A percentile compares a stretch with the other conserved stretches of the same genome.
Evolutionary conservation across 78 protist genomes (phyloP).

Genomic region (Cyanophora paradoxa): DNA sequence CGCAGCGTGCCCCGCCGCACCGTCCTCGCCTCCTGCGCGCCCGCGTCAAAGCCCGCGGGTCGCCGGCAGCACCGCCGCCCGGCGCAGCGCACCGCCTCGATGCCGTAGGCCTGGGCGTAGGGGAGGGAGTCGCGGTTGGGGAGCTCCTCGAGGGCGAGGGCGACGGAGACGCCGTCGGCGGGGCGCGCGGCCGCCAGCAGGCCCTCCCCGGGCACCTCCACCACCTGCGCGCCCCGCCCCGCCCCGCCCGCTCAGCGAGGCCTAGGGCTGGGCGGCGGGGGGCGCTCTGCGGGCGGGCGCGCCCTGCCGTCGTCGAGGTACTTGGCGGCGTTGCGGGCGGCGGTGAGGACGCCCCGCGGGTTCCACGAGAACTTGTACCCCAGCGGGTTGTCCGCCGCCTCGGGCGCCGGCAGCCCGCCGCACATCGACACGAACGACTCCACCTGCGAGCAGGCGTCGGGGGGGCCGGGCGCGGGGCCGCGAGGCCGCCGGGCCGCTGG

Average conservation of each 20-base stretch:
- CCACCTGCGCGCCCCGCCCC: not conserved
- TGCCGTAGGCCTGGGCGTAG: slow-evolving; percentile 4
- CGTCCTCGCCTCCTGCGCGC: not conserved
- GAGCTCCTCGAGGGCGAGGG: not conserved
- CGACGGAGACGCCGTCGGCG: not conserved
- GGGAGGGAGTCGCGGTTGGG: slow-evolving; percentile 21
- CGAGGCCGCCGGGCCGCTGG: not conserved
- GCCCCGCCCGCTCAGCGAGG: not conserved
- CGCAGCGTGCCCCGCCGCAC: slow-evolving; percentile 20
- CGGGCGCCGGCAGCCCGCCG: slow-evolving; percentile 85
- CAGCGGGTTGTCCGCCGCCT: slow-evolving; percentile 58
- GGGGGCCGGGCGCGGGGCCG: not conserved
- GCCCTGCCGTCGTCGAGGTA: slow-evolving; percentile 3
- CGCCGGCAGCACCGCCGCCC: too few species aligned
- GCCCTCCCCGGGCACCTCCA: not conserved
- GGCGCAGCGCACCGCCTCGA: too few species aligned
- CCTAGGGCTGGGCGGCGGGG: not conserved
- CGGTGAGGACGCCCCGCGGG: slow-evolving; percentile 68
- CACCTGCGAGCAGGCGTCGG: not conserved
- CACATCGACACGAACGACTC: slow-evolving; percentile 20
- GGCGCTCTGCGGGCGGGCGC: not conserved
- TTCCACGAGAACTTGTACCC: slow-evolving; percentile 79
- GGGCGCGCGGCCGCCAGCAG: not conserved
- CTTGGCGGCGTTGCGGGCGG: slow-evolving; percentile 29
- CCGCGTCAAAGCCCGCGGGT: too few species aligned